Conservation (phyloP, 2,329 filamentous ascomycete species). For the Talaromyces atroroseus region DNA sequence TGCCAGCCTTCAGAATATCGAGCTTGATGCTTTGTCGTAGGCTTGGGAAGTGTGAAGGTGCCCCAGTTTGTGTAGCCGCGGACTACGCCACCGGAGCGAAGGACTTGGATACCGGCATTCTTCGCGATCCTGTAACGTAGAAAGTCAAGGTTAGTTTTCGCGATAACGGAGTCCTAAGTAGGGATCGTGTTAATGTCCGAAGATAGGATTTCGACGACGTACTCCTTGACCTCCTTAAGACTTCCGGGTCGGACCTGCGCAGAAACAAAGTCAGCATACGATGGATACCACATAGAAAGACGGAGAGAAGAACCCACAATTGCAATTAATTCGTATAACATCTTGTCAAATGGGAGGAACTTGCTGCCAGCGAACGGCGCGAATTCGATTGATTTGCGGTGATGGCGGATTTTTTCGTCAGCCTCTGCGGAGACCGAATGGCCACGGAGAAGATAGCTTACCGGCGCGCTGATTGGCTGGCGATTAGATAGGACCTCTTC, state of each 20-base stretch:
- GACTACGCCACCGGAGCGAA: slow-evolving; percentile 79
- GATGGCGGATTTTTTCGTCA: slow-evolving; percentile 20
- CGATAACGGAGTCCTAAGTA: not conserved
- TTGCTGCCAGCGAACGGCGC: slow-evolving; percentile 20
- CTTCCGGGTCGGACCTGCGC: slow-evolving; percentile 83
- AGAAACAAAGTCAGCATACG: slow-evolving; percentile 12
- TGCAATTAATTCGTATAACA: slow-evolving; percentile 98
- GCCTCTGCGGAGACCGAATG: not conserved
- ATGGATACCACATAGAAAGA: not conserved
- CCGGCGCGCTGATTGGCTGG: not conserved
- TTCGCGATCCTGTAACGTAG: slow-evolving; percentile 66
- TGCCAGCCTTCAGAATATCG: slow-evolving; percentile 84
- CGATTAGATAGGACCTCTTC: slow-evolving; percentile 11
- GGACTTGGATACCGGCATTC: slow-evolving; percentile 75
- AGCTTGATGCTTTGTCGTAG: slow-evolving; percentile 73
- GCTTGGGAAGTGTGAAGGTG: slow-evolving; percentile 76
- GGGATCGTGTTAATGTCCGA: slow-evolving; percentile 6
- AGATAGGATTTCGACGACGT: slow-evolving; percentile 41
- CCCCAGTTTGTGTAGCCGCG: slow-evolving; percentile 96
- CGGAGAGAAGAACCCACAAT: slow-evolving; percentile 59
- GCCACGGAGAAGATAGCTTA: not conserved
- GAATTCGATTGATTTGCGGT: slow-evolving; percentile 7
- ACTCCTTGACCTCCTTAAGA: slow-evolving; percentile 93
- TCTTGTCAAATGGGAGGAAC: slow-evolving; percentile 36
- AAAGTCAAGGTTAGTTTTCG: not conserved